Evolutionary conservation across 129 eudicot species (phyloP).

Genomic region (Chrysanthemum makinoi): DNA sequence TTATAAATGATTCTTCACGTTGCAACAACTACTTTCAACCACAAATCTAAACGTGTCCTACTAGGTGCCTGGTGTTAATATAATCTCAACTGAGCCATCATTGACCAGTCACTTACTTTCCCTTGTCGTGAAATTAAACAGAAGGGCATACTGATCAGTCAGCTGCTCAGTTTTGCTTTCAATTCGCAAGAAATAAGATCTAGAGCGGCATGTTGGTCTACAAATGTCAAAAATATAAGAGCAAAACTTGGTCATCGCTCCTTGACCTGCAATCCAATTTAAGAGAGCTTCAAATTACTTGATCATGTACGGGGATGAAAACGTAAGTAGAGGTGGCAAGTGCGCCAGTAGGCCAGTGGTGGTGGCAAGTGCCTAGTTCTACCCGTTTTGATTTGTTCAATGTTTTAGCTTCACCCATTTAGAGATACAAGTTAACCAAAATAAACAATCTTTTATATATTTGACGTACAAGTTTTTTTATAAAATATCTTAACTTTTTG

Average conservation of each 20-base stretch:
- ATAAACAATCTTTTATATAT: neutral
- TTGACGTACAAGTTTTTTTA: neutral
- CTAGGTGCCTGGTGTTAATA: neutral
- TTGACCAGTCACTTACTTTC: neutral
- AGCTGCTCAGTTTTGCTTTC: neutral
- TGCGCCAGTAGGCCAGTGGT: no score
- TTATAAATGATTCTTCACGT: neutral
- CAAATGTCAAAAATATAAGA: conserved; percentile 16
- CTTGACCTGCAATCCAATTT: conserved; percentile 25
- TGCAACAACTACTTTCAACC: neutral
- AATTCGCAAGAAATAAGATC: neutral
- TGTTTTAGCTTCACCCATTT: neutral
- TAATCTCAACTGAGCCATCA: neutral
- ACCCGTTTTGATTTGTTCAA: neutral
- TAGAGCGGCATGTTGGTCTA: neutral
- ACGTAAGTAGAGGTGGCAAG: no score
- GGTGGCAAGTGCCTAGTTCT: neutral
- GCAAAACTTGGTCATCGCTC: conserved; percentile 18
- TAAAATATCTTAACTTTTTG: neutral
- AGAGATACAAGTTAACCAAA: neutral
- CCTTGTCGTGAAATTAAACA: neutral
- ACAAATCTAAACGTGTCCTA: no score
- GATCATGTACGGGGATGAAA: neutral
- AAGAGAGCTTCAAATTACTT: conserved; percentile 2
- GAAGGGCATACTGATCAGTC: neutral